phyloP scores from a whole-genome alignment of 2,329 filamentous ascomycete genomes.

The Septoria linicola region DNA sequence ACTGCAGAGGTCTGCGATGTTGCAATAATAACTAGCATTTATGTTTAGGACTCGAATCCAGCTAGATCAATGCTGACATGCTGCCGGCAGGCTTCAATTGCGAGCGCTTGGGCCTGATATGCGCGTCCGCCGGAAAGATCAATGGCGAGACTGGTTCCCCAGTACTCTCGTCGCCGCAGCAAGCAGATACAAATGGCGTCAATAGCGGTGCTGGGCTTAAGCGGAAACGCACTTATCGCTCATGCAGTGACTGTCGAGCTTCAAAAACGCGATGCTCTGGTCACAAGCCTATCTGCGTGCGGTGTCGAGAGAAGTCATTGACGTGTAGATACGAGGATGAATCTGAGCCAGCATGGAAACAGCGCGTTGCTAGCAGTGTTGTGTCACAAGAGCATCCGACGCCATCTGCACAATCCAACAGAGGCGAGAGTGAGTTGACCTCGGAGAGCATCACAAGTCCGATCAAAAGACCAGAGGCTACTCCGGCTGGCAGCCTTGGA shows the following conservation, averaged over 20 bases:
- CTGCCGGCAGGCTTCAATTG: constrained; percentile 22
- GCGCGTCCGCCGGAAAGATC: constrained; percentile 19
- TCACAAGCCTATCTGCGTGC: constrained; percentile 25
- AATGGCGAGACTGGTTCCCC: background rate
- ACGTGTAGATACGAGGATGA: constrained; percentile 27
- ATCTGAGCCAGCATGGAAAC: constrained; percentile 30
- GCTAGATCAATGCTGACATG: constrained; percentile 1
- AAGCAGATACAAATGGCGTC: constrained; percentile 7
- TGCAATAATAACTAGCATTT: background rate
- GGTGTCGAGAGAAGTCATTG: constrained; percentile 26
- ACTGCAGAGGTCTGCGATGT: background rate
- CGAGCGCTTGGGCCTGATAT: constrained; percentile 26
- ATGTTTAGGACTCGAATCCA: too few species aligned
- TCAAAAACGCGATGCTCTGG: constrained; percentile 30
- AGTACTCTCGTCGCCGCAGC: constrained; percentile 1
- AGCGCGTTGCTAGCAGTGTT: constrained; percentile 20
- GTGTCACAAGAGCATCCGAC: constrained; percentile 14
- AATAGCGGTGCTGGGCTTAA: constrained; percentile 20
- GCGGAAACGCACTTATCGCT: constrained; percentile 28
- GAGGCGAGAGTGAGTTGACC: constrained; percentile 9
- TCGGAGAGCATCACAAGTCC: constrained; percentile 20
- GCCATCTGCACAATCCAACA: constrained; percentile 12
- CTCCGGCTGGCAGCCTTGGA: constrained; percentile 19
- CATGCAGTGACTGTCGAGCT: constrained; percentile 25
- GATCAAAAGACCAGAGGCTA: constrained; percentile 16